phyloP scores from a whole-genome alignment of 257 asterid species.

The Primulina tabacum region DNA sequence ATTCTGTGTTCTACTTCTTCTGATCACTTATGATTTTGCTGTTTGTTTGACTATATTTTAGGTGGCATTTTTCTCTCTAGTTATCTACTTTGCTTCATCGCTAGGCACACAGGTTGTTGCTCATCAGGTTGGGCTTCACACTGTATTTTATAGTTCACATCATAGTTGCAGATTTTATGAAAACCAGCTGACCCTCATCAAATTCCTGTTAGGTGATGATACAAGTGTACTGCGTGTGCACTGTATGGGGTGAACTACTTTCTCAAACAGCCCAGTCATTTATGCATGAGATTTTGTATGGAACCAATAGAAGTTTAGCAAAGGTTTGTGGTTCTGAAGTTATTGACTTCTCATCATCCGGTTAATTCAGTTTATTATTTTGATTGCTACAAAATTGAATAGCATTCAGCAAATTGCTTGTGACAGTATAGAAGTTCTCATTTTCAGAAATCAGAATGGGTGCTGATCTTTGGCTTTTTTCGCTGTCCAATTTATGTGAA shows the following conservation, averaged over 20 bases:
- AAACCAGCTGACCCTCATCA: conserved; percentile 10
- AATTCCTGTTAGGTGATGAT: conserved; percentile 72
- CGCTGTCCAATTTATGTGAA: conserved; percentile 13
- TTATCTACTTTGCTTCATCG: conserved; percentile 87
- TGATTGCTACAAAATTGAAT: conserved; percentile 14
- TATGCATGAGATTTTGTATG: conserved; percentile 88
- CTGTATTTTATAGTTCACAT: conserved; percentile 9
- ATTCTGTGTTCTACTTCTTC: conserved; percentile 12
- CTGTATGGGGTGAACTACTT: conserved; percentile 93
- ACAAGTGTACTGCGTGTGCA: conserved; percentile 72
- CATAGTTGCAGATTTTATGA: neutral
- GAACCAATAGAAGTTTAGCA: conserved; percentile 66
- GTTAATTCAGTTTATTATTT: conserved; percentile 12
- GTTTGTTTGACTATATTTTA: conserved; percentile 33
- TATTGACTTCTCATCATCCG: neutral
- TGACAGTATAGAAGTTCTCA: neutral
- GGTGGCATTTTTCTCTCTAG: conserved; percentile 84
- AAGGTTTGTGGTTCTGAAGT: conserved; percentile 51
- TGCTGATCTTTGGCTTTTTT: neutral
- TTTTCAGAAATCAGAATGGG: conserved; percentile 2
- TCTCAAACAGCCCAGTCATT: conserved; percentile 96
- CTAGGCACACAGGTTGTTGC: conserved; percentile 75
- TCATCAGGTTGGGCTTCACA: conserved; percentile 63
- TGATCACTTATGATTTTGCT: conserved; percentile 20
- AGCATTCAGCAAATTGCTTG: neutral